Base-by-base conservation (phyloP, 31 red algal species). In the Bonnemaisonia californica region DNA sequence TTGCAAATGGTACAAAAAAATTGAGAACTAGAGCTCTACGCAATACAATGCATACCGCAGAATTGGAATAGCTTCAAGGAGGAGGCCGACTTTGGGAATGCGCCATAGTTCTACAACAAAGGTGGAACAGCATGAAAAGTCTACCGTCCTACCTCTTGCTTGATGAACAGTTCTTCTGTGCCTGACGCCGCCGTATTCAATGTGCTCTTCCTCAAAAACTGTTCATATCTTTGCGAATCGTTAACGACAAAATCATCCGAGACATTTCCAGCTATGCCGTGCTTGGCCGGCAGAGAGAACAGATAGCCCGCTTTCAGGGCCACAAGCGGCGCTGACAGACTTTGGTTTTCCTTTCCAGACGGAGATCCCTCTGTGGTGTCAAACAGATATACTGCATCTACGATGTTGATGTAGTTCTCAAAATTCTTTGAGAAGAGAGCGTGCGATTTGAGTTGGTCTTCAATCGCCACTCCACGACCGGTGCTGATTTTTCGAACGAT, bases 321-420 rank as follows among this genome's bases (percentile, higher is more conserved):
- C 30, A 89, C 66, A 38, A 89, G 55, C 54, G 74, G 85, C 3
- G 77, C 54, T 4, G 26, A 26, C 27, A 57, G 41, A 18, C 28
- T n/a, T 1, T 41, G 16, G 1, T 68, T 71, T 11, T 60, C 75
- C 0, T 69, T 61, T 1, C 39, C n/a, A 19, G 35, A 13, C 16
- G 36, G 47, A 18, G 66, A 73, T 0, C 57, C 41, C 19, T 81
- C 29, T 57, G 87, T 83, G 2, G 87, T 86, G 62, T 93, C 90
- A 57, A 93, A 86, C 19, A 93, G 76, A 31, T 93, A 93, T 12
- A 77, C 63, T 2, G 82, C 75, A 54, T 93, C 90, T 9, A 93
- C 59, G 57, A 85, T 45, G 57, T 81, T 71, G 38, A 86, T 62
- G 51, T 93, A 93, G n/a, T 41, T 56, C 55, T 93, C 82, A 87